phyloP scores from a whole-genome alignment of 179 eudicot genomes.

The Sideroxylon spinosum region DNA sequence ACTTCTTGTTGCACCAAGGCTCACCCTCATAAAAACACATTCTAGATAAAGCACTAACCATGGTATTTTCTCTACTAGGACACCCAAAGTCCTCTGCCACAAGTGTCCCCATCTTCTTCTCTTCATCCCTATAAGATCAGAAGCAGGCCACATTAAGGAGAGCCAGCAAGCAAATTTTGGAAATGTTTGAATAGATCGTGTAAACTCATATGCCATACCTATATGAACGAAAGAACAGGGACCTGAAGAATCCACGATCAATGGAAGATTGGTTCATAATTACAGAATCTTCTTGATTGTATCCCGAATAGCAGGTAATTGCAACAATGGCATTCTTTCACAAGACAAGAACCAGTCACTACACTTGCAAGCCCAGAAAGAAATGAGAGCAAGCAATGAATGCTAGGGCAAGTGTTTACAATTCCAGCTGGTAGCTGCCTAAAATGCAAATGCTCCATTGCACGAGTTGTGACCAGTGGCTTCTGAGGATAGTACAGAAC shows the following conservation, averaged over 20 bases:
- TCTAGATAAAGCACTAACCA: slow-evolving; percentile 38
- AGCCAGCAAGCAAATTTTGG: neutral
- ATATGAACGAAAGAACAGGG: slow-evolving; percentile 90
- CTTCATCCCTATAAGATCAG: slow-evolving; percentile 61
- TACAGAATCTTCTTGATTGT: slow-evolving; percentile 96
- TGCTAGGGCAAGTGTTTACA: slow-evolving; percentile 27
- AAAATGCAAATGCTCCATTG: slow-evolving; percentile 94
- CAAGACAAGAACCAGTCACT: slow-evolving; percentile 31
- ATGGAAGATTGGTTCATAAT: slow-evolving; percentile 96
- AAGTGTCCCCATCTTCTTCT: slow-evolving; percentile 94
- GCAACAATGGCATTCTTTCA: slow-evolving; percentile 86
- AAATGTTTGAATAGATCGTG: neutral
- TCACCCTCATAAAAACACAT: neutral
- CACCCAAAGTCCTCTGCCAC: slow-evolving; percentile 84
- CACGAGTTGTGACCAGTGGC: slow-evolving; percentile 92
- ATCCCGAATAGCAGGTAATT: slow-evolving; percentile 90
- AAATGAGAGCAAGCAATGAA: slow-evolving; percentile 33
- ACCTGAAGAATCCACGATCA: slow-evolving; percentile 90
- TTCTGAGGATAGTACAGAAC: slow-evolving; percentile 95
- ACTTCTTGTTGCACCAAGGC: too few species aligned
- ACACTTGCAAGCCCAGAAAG: slow-evolving; percentile 56
- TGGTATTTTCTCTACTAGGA: slow-evolving; percentile 78
- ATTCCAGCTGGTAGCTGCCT: slow-evolving; percentile 97
- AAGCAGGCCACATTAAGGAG: neutral
- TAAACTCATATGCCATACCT: slow-evolving; percentile 30